Evolutionary conservation across 352 stramenopile species (phyloP).

Genomic region (Aphanomyces euteiches): DNA sequence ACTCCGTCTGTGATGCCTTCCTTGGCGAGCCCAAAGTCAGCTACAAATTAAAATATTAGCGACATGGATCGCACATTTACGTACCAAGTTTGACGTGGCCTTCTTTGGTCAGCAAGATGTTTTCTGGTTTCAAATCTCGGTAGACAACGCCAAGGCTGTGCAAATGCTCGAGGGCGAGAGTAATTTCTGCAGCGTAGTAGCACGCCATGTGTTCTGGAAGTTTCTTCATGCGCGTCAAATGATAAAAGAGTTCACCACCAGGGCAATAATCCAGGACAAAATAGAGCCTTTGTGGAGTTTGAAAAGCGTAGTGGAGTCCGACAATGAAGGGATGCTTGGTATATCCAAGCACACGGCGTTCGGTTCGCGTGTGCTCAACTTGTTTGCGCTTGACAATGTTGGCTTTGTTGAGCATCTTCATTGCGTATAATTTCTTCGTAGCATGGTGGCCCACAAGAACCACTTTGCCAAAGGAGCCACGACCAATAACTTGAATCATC

Average conservation of each 20-base stretch:
- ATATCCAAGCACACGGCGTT: slow-evolving; percentile 78
- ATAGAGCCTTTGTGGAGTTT: slow-evolving; percentile 90
- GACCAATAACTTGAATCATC: slow-evolving; percentile 87
- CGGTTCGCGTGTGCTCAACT: slow-evolving; percentile 84
- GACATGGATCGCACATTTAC: neutral
- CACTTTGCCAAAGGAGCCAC: slow-evolving; percentile 90
- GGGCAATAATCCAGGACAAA: slow-evolving; percentile 94
- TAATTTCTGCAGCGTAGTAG: slow-evolving; percentile 87
- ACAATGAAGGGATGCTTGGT: slow-evolving; percentile 87
- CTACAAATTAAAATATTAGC: slow-evolving; percentile 7
- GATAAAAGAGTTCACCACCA: slow-evolving; percentile 85
- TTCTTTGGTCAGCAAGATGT: slow-evolving; percentile 70
- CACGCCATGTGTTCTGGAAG: slow-evolving; percentile 83
- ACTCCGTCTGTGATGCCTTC: slow-evolving; percentile 66
- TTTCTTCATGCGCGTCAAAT: slow-evolving; percentile 83
- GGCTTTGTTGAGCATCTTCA: slow-evolving; percentile 91
- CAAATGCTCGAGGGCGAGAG: slow-evolving; percentile 77
- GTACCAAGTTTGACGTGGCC: slow-evolving; percentile 83
- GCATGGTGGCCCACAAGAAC: slow-evolving; percentile 79
- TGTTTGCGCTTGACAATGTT: slow-evolving; percentile 88
- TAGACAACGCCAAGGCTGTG: slow-evolving; percentile 82
- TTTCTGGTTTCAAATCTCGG: slow-evolving; percentile 71
- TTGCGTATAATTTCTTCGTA: slow-evolving; percentile 86
- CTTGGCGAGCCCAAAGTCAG: slow-evolving; percentile 80
- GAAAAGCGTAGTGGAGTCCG: slow-evolving; percentile 81